Evolutionary conservation across 176 grass and related monocot species (phyloP).

Genomic region (Phyllostachys edulis): DNA sequence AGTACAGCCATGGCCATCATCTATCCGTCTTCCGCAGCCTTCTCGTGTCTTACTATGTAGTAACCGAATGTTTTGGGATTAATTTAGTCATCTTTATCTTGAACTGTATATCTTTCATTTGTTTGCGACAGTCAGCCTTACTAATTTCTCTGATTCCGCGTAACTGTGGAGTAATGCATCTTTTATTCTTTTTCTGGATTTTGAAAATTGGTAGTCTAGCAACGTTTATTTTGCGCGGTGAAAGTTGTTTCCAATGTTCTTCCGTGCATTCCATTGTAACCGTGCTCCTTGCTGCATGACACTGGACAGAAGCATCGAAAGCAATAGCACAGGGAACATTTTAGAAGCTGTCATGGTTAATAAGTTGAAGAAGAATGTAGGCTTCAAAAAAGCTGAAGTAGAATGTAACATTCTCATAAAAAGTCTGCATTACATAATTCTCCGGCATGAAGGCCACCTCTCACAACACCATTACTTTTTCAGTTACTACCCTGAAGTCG

Average conservation of each 20-base stretch:
- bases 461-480: background rate
- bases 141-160: background rate
- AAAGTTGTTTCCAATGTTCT: background rate
- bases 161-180: background rate
- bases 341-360: background rate
- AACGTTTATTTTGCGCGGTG: too few species aligned
- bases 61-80: slow-evolving; percentile 40
- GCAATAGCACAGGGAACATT: background rate
- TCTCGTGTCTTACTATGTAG: slow-evolving; percentile 42
- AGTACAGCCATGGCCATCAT: slow-evolving; percentile 23
- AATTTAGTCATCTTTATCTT: slow-evolving; percentile 24
- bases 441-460: background rate
- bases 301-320: background rate
- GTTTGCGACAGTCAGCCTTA: too few species aligned
- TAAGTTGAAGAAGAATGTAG: background rate
- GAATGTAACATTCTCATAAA: background rate
- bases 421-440: background rate
- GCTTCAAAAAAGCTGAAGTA: background rate
- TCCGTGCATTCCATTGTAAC: background rate
- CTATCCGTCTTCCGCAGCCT: slow-evolving; percentile 4
- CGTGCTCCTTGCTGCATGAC: background rate
- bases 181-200: background rate
- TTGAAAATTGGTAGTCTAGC: background rate
- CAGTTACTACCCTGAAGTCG: background rate
- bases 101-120: slow-evolving; percentile 24